Conservation (phyloP, 129 eudicot species). For the Escallonia herrerae region DNA sequence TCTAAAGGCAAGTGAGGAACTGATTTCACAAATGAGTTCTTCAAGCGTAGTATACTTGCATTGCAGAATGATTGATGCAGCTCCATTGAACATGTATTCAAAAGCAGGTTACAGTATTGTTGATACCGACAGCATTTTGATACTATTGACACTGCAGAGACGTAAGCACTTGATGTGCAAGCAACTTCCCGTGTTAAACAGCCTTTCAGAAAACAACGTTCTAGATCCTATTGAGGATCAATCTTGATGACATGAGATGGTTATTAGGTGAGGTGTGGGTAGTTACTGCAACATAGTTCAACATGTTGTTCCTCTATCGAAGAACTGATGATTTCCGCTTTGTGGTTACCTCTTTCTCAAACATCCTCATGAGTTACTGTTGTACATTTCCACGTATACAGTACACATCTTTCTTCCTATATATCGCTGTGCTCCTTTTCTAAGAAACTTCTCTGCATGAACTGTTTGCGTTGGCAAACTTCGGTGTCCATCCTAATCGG, state of each 20-base stretch:
- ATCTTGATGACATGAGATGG: slow-evolving; percentile 20
- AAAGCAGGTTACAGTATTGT: slow-evolving; percentile 78
- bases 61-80: slow-evolving; percentile 85
- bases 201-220: slow-evolving; percentile 25
- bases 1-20: slow-evolving; percentile 88
- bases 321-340: too few species aligned
- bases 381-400: too few species aligned
- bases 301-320: too few species aligned
- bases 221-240: slow-evolving; percentile 15
- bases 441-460: too few species aligned
- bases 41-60: slow-evolving; percentile 81
- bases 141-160: slow-evolving; percentile 75
- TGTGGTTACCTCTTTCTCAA: too few species aligned
- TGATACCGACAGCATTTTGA: slow-evolving; percentile 73
- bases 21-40: slow-evolving; percentile 64
- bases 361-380: too few species aligned
- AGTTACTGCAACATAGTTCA: background rate
- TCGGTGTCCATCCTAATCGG: too few species aligned
- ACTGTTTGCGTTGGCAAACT: too few species aligned
- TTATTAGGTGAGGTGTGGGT: slow-evolving; percentile 3
- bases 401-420: too few species aligned
- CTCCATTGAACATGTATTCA: slow-evolving; percentile 87
- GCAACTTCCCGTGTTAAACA: slow-evolving; percentile 44
- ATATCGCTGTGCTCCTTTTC: too few species aligned
- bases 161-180: slow-evolving; percentile 93